Percentiles rank a stretch among this genome's conserved stretches.
Evolutionary conservation across 179 eudicot species (phyloP).

Genomic region (Nepenthes alata): DNA sequence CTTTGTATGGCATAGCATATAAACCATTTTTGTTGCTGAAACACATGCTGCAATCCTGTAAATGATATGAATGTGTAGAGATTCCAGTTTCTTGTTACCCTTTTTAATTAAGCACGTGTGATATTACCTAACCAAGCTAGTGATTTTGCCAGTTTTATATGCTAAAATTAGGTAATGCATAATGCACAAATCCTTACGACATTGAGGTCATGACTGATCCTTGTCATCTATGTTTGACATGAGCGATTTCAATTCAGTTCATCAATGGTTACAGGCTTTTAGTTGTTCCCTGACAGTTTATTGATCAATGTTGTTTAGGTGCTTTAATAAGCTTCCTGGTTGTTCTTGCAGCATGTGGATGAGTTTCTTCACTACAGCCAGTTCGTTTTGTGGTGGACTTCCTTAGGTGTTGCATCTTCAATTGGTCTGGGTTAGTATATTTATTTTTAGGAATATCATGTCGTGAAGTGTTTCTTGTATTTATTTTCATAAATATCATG

Average conservation of each 20-base stretch:
- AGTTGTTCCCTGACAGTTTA: background rate
- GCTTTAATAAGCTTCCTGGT: background rate
- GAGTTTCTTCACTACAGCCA: constrained; percentile 50
- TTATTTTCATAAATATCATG: background rate
- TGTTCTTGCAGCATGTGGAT: constrained; percentile 62
- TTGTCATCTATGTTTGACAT: background rate
- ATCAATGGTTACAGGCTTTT: background rate
- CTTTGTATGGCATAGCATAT: too few species aligned
- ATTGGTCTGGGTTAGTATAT: constrained; percentile 84
- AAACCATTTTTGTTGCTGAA: too few species aligned
- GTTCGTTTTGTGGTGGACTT: constrained; percentile 93
- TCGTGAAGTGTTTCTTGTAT: background rate
- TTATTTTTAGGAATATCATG: background rate
- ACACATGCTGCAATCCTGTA: too few species aligned
- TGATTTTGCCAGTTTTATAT: too few species aligned
- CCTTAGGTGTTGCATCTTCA: constrained; percentile 96
- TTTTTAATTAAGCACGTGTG: too few species aligned
- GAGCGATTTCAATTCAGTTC: background rate
- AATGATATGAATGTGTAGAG: background rate
- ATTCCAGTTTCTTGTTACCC: too few species aligned
- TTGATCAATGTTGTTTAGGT: background rate
- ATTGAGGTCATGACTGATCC: background rate
- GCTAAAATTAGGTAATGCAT: too few species aligned
- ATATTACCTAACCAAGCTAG: too few species aligned
- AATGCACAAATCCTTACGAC: too few species aligned